A percentile compares a stretch with the other conserved stretches of the same genome.
Conservation (phyloP, 2,329 filamentous ascomycete genomes). For the Fusarium guadeloupense region DNA sequence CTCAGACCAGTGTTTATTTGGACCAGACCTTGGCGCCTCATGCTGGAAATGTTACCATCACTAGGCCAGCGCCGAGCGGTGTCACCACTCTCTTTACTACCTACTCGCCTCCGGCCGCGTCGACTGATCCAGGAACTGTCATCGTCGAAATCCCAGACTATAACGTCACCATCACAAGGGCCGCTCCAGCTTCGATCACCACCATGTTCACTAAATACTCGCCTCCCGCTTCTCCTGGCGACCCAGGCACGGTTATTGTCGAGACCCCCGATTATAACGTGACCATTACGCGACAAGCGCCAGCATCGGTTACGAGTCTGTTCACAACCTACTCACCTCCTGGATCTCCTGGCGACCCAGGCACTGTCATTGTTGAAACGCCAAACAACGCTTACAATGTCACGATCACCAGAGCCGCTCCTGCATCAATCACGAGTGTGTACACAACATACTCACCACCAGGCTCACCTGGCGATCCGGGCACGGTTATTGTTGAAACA, state of each 20-base stretch:
- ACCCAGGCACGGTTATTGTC: constrained; percentile 27
- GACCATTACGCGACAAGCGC: constrained; percentile 17
- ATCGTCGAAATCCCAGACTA: constrained; percentile 27
- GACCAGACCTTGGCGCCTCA: constrained; percentile 24
- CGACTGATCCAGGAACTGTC: constrained; percentile 25
- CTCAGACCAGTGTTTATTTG: constrained; percentile 32
- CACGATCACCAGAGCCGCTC: background rate
- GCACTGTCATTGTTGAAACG: constrained; percentile 21
- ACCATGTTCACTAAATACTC: constrained; percentile 25
- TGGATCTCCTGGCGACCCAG: constrained; percentile 18
- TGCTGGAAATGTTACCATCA: constrained; percentile 30
- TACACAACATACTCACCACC: constrained; percentile 14
- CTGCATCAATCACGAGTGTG: background rate
- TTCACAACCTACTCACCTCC: constrained; percentile 20
- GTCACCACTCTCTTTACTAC: constrained; percentile 23
- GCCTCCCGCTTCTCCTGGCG: constrained; percentile 20
- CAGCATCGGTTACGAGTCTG: constrained; percentile 12
- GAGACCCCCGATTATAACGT: constrained; percentile 32
- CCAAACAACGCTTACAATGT: constrained; percentile 20
- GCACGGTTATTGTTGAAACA: constrained; percentile 21
- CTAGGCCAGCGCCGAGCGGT: constrained; percentile 15
- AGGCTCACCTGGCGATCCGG: constrained; percentile 15
- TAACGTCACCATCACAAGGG: constrained; percentile 27
- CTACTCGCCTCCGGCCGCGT: constrained; percentile 15
- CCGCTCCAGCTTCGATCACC: constrained; percentile 17